Conservation (phyloP, 192 early-diverging fungal species). For the Coemansia sp. region DNA sequence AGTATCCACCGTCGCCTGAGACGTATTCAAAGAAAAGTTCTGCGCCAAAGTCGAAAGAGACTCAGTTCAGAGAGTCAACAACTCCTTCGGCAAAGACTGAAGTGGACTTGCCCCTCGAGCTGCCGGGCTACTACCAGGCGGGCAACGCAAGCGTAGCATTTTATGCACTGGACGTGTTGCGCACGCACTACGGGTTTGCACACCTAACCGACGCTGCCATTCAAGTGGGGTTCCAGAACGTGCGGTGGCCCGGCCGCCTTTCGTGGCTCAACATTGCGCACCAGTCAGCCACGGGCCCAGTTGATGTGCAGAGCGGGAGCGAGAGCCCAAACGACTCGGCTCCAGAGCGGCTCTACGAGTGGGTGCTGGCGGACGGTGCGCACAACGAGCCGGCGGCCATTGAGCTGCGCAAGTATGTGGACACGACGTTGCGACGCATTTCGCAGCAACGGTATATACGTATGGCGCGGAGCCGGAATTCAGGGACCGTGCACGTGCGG, state of each 20-base stretch:
- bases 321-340: background rate
- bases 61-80: too few relatives aligned
- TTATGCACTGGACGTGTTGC: constrained; percentile 59
- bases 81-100: constrained; percentile 11
- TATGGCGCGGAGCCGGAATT: constrained; percentile 7
- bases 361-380: constrained; percentile 85
- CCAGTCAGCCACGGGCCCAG: background rate
- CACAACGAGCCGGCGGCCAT: constrained; percentile 78
- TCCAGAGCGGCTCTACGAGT: constrained; percentile 24
- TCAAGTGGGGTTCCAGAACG: constrained; percentile 61
- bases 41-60: too few relatives aligned
- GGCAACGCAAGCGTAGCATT: constrained; percentile 77
- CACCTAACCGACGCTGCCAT: constrained; percentile 57
- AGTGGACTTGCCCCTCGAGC: constrained; percentile 58
- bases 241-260: constrained; percentile 82
- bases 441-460: constrained; percentile 33
- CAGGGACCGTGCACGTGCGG: constrained; percentile 43
- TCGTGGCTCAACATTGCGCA: constrained; percentile 59
- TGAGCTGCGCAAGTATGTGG: constrained; percentile 68
- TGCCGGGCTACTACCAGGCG: constrained; percentile 75
- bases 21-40: constrained; percentile 3
- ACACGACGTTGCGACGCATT: constrained; percentile 47
- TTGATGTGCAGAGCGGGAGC: constrained; percentile 7
- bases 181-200: constrained; percentile 34
- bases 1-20: constrained; percentile 43